Evolutionary conservation across 2,329 filamentous ascomycete species (phyloP), one percentile per base, ranked within the genome.

Genomic region (Trichoderma sp.): DNA sequence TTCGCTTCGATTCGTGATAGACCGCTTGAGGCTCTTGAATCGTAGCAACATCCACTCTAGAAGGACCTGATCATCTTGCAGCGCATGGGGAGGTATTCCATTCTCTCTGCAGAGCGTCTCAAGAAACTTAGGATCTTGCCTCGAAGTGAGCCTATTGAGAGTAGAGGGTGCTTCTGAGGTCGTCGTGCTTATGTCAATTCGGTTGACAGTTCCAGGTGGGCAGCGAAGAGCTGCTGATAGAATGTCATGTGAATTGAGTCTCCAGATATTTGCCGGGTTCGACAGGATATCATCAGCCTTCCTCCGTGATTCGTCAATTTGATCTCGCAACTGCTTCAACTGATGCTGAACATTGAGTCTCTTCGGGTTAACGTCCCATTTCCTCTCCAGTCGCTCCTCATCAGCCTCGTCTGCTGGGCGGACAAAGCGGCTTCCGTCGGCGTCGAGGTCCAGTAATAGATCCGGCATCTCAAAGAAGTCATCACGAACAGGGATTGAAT

Each of bases 381-480:
- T 77, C 20, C 72, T 74, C 50, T 47, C 58, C 72, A 80, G 78
- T 4, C 66, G 73, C n/a, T 74, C 76, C 68, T 84, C 83, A 58
- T 85, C 79, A 5, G 75, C 73, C 3, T 80, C 74, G 59, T 82
- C 78, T 69, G 79, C 84, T 3, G 78, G 75, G 32, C 86, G 84
- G 50, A 88, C 85, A 61, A 80, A 77, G 1, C 76, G 78, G 73
- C 76, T 83, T 23, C 83, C 81, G 72, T 84, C 82, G 58, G 85
- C 84, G 73, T 88, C 87, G 50, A 89, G 84, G 71, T 89, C 85
- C 50, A 89, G 80, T 3, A 88, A 76, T 12, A 85, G 73, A 20
- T 81, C 68, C 13, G 84, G 81, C 53, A 85, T 78, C 28, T 84
- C 76, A 73, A 84, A 83, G 72, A 82, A 79, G n/a, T 80, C 75